These are phyloP conservation scores for Neofusicoccum kwambonambiense DNA, from an alignment of 2,329 filamentous ascomycete genomes.

Conservation along the genomic window DNA sequence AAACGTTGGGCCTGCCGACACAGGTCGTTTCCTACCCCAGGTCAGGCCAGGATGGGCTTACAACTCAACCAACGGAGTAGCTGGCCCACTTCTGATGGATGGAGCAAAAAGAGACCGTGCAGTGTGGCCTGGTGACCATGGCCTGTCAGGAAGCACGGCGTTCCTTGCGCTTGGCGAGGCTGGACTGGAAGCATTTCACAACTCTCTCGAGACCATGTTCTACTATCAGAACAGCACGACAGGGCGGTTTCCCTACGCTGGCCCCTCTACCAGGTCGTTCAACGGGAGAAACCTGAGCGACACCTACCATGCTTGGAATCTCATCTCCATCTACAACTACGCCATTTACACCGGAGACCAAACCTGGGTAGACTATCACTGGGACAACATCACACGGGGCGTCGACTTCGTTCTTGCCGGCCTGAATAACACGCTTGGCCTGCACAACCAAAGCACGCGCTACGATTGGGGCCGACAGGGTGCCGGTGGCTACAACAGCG, in stretches of 20 bases:
- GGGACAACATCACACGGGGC: slow-evolving; percentile 22
- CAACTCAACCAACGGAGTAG: slow-evolving; percentile 36
- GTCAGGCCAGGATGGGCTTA: slow-evolving; percentile 29
- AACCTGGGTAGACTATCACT: slow-evolving; percentile 33
- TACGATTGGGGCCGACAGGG: slow-evolving; percentile 40
- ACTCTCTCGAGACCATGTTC: slow-evolving; percentile 40
- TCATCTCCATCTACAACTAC: slow-evolving; percentile 61
- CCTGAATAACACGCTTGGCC: slow-evolving; percentile 21
- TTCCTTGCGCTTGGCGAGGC: slow-evolving; percentile 42
- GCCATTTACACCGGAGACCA: slow-evolving; percentile 56
- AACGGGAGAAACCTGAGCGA: slow-evolving; percentile 35
- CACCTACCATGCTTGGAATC: slow-evolving; percentile 49
- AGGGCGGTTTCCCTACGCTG: slow-evolving; percentile 38
- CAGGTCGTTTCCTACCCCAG: neutral
- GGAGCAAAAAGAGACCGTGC: slow-evolving; percentile 43
- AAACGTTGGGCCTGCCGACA: slow-evolving; percentile 32
- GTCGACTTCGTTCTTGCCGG: slow-evolving; percentile 23
- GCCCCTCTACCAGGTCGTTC: slow-evolving; percentile 32
- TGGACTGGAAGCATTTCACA: slow-evolving; percentile 41
- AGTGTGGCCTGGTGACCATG: slow-evolving; percentile 52
- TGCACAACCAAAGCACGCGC: neutral
- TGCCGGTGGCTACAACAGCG: slow-evolving; percentile 27
- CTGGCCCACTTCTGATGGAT: slow-evolving; percentile 39
- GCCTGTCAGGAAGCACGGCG: slow-evolving; percentile 46
- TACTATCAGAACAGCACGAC: slow-evolving; percentile 30